Conservation (phyloP, 2,329 filamentous ascomycete genomes). For the Monosporascus sp. region DNA sequence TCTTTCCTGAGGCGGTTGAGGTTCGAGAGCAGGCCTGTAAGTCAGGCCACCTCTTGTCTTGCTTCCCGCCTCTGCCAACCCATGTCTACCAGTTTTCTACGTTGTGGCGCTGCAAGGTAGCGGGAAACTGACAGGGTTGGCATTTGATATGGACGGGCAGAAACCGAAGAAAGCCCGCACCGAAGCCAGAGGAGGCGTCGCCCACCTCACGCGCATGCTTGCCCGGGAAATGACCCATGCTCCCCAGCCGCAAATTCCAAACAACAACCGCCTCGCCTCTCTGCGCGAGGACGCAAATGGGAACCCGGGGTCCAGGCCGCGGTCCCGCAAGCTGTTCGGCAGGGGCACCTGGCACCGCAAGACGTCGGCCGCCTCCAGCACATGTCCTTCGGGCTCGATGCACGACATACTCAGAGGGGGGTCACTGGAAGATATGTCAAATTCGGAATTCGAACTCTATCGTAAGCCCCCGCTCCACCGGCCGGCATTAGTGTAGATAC, state of each 20-base stretch:
- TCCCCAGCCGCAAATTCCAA: neutral
- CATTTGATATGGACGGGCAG: neutral
- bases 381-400: conserved; percentile 37
- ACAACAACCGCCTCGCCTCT: conserved; percentile 12
- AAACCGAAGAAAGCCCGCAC: neutral
- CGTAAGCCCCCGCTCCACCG: too few relatives aligned
- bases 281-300: conserved; percentile 29
- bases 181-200: neutral
- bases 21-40: conserved; percentile 7
- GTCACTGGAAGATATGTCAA: conserved; percentile 28
- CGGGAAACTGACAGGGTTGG: neutral
- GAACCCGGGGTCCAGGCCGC: conserved; percentile 18
- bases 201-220: neutral
- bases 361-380: conserved; percentile 31
- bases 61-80: neutral
- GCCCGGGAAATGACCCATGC: neutral
- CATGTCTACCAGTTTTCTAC: neutral
- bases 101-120: neutral
- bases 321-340: conserved; percentile 34
- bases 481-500: too few relatives aligned
- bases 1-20: conserved; percentile 12
- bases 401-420: conserved; percentile 33
- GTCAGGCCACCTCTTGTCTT: neutral
- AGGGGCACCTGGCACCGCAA: conserved; percentile 37
- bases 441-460: conserved; percentile 10